Base-by-base conservation (phyloP, 805 yeast species). In the Yarrowia keelungensis region DNA sequence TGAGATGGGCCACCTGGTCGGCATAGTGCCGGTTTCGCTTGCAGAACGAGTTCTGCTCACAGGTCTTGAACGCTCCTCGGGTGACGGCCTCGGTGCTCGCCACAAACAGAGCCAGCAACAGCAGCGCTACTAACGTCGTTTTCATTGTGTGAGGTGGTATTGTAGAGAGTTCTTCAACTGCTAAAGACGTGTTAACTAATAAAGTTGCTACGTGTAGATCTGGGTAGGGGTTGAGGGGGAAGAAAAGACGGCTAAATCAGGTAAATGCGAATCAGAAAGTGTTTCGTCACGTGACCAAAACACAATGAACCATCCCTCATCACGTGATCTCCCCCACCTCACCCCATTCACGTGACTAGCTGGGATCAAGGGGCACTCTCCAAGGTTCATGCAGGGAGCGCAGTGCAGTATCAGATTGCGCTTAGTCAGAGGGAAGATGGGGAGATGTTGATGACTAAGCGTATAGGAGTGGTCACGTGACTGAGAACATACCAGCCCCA, bases 41-140 rank as follows among this genome's bases (percentile, higher is more conserved):
- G 75, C 98, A 93, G 75, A 93, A 92, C 8, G 97, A 97, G 16
- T 92, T 85, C 74, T 89, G 88, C 7, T 82, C 86, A 77, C 98
- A 93, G 14, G 82, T 85, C 75, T 91, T 90, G 81, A 92, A 89
- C 11, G 59, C 38, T 1, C 59, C 58, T 16, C 59, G 58, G 12
- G 58, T 51, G 16, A 64, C 68, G 11, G 68, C 68, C 61, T 64
- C 59, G 32, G 26, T 11, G 38, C 26, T 8, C 32, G 50, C 50
- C 47, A 42, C 47, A 32, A 64, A 39, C n/a, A 64, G 59, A n/a
- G 42, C 39, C 32, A 64, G 59, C 32, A 64, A 12, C 26, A 43
- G 45, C 45, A 45, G 46, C 43, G 45, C 15, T 10, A 36, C 43
- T 47, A 61, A 14, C 39, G 41, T 35, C 5, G 50, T 26, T 54